Base-by-base conservation (phyloP, 139 green algal species). In the Coelastrella sp. region DNA sequence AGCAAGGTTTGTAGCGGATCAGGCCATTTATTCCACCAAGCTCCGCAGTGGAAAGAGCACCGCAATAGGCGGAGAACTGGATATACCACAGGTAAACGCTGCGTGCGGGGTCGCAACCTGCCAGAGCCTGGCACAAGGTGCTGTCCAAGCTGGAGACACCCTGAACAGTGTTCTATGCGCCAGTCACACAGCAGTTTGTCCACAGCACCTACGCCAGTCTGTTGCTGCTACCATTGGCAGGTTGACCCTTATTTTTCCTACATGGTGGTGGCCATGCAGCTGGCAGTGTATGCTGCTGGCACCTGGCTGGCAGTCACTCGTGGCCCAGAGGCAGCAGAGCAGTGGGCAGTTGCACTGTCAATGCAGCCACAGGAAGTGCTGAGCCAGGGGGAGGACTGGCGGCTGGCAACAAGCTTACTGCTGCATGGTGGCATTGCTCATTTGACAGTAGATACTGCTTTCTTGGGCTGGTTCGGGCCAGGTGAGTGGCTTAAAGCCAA, bases 241-340 rank as follows among this genome's bases (percentile, higher is more conserved):
- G 86, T 90, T 8, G 86, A 90, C 74, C 86, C 86, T 15, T 83
- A 84, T 58, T 84, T 84, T 63, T 90, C 74, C 72, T 90, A 90
- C 60, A 24, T 90, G 59, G 25, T 90, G 19, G 65, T 90, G 72
- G 75, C 86, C 7, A 60, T 63, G 14, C 86, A 90, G 86, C 74
- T 90, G 60, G 74, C 59, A 57, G 86, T 90, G 75, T 90, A 90
- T 70, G 86, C 68, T 24, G 74, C 75, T 8, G 86, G 86, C 58
- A 90, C 86, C 74, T 90, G 86, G 86, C 75, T 90, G 25, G 86
- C 85, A 27, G 72, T 89, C n/a, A 11, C 57, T 7, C 86, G 85
- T n/a, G 86, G 86, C 20, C 73, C 74, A 6, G 75, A 85, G 14
- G 59, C 86, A 35, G 75, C 86, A 25, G 27, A 85, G 58, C 24